phyloP scores from a whole-genome alignment of 2,329 filamentous ascomycete genomes.

The Pseudogymnoascus sp. region DNA sequence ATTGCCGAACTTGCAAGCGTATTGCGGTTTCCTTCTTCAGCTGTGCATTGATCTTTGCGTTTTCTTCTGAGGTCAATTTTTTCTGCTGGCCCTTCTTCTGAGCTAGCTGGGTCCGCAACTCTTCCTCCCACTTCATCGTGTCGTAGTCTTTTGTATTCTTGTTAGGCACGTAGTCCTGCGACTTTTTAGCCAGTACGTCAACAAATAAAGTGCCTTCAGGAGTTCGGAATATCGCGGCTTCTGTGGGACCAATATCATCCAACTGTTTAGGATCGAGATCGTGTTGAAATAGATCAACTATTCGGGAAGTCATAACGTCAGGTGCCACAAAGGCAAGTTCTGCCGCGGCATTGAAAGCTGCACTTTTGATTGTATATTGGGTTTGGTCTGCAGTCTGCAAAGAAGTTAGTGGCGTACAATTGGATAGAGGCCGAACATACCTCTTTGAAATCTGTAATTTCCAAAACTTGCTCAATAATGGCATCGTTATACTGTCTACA shows the following conservation, averaged over 20 bases:
- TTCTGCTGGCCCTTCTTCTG: constrained; percentile 85
- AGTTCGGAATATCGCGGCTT: constrained; percentile 87
- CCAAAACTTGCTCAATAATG: constrained; percentile 59
- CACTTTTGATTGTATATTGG: constrained; percentile 45
- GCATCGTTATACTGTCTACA: constrained; percentile 53
- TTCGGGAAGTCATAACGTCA: constrained; percentile 63
- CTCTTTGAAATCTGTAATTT: constrained; percentile 38
- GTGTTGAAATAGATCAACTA: constrained; percentile 63
- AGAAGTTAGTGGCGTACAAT: constrained; percentile 12
- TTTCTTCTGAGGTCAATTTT: constrained; percentile 84
- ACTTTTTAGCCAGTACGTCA: constrained; percentile 81
- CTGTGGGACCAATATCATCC: constrained; percentile 67
- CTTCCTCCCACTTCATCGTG: constrained; percentile 93
- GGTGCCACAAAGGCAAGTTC: constrained; percentile 92
- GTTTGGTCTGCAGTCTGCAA: constrained; percentile 21
- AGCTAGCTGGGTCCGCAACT: constrained; percentile 77
- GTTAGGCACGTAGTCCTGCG: constrained; percentile 58
- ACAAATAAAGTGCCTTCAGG: constrained; percentile 82
- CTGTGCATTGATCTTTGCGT: constrained; percentile 82
- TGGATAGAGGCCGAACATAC: constrained; percentile 15
- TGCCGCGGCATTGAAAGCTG: constrained; percentile 76
- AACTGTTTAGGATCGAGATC: constrained; percentile 68
- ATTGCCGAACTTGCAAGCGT: constrained; percentile 57
- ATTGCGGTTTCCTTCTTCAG: constrained; percentile 79
- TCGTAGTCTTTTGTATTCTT: constrained; percentile 95